Evolutionary conservation across 805 yeast genomes (phyloP), one percentile per base, ranked within the genome.

Genomic region (Yamadazyma ubonensis): DNA sequence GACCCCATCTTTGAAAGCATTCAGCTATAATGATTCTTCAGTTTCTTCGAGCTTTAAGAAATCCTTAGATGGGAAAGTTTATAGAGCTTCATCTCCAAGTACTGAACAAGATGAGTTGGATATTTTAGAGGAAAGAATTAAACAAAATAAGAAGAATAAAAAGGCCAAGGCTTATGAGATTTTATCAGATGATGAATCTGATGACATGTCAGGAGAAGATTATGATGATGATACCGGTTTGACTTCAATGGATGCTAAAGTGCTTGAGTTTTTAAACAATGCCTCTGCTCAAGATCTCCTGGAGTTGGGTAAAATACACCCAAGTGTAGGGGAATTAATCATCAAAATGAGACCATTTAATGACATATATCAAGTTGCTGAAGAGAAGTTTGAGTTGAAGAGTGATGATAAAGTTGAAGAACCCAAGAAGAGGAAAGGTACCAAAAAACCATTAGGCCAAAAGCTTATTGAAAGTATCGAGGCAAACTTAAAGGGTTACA

Each of bases 401-500:
- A 59, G 50, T 5, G 26, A 25, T 10, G 30, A 3, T 14, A 11
- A 10, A 6, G 31, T 16, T 39, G 37, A 7, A 36, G 26, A 27
- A 39, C 35, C 19, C 29, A 46, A 67, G 18, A 65, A 40, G 70
- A 77, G 57, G 39, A 61, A 57, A 41, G 67, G 65, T 33, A 65
- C 68, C 25, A 67, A 71, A 19, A 65, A 66, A 44, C 70, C 83
- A 4, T 76, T 78, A 33, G 96, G 96, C 8, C 83, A 83, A 51
- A 76, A 78, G 54, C 72, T 87, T 35, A 75, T 88, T 16, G 91
- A 83, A 48, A 82, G 77, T 28, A 76, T 90, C 4, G 76, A 76
- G 33, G 67, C 74, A 46, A 83, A 88, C 11, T 70, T 93, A 46
- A 78, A 80, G 52, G 98, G 98, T 4, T 93, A 93, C 58, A 83